Evolutionary conservation across 2,329 filamentous ascomycete genomes (phyloP).

Genomic region (Cryphonectria radicalis): DNA sequence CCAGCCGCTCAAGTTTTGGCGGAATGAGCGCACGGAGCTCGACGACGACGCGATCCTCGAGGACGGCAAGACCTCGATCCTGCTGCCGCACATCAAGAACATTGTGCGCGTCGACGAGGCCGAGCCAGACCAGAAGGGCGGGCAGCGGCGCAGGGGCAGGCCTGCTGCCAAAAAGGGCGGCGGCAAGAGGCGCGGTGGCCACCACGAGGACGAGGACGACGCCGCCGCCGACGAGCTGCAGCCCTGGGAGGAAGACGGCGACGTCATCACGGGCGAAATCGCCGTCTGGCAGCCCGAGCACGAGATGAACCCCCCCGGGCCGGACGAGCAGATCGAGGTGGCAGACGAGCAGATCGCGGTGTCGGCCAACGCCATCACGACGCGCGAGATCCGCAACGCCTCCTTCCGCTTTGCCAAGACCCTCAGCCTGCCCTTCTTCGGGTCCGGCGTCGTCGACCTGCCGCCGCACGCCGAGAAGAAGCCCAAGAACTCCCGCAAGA

Average conservation of each 20-base stretch:
- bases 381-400: conserved; percentile 63
- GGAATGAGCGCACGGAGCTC: conserved; percentile 77
- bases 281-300: conserved; percentile 65
- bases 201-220: conserved; percentile 57
- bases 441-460: conserved; percentile 86
- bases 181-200: conserved; percentile 37
- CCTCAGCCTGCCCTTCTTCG: conserved; percentile 82
- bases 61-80: conserved; percentile 54
- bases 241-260: conserved; percentile 72
- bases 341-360: conserved; percentile 61
- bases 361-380: conserved; percentile 58
- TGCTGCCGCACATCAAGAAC: conserved; percentile 74
- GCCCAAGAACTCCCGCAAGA: conserved; percentile 89
- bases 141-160: conserved; percentile 21
- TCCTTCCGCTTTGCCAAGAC: conserved; percentile 90
- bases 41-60: conserved; percentile 55
- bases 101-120: conserved; percentile 75
- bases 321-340: conserved; percentile 59
- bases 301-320: conserved; percentile 56
- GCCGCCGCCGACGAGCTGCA: conserved; percentile 62
- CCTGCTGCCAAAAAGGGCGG: conserved; percentile 33
- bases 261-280: conserved; percentile 66
- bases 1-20: conserved; percentile 83
- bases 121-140: conserved; percentile 37
- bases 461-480: conserved; percentile 83